phyloP scores from a whole-genome alignment of 164 flowering plant species.

The Piper longum region DNA sequence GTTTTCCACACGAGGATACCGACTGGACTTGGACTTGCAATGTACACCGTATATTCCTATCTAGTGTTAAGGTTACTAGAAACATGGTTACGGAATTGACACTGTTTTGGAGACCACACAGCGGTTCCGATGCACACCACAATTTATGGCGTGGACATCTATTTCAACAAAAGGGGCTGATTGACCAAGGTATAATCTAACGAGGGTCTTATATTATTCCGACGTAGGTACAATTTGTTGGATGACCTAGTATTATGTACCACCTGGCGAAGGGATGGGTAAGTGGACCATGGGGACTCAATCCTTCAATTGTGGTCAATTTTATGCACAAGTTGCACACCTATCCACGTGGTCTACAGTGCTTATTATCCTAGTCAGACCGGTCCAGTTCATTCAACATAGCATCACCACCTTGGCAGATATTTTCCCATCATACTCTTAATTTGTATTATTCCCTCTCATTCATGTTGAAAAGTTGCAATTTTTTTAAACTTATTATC shows the following conservation, averaged over 20 bases:
- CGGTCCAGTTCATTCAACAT: background rate
- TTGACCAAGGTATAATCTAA: background rate
- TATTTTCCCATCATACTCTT: background rate
- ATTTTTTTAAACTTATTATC: no score
- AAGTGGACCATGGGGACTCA: background rate
- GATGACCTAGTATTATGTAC: no score
- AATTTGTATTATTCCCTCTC: no score
- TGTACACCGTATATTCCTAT: no score
- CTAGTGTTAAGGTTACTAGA: background rate
- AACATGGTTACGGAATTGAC: background rate
- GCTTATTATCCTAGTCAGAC: background rate
- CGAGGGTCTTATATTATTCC: no score
- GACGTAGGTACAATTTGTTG: no score
- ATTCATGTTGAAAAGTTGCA: no score
- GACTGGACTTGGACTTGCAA: constrained; percentile 3
- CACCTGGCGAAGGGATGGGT: background rate
- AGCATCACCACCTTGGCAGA: background rate
- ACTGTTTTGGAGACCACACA: background rate
- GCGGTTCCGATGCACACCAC: background rate
- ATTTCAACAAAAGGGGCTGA: background rate
- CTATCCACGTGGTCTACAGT: background rate
- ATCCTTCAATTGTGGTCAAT: background rate
- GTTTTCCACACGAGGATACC: background rate
- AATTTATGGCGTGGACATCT: background rate
- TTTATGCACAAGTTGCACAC: background rate